These are phyloP conservation scores for Pilatotrama ljubarskyi DNA, from an alignment of 768 basidiomycete species.

Conservation along the genomic window DNA sequence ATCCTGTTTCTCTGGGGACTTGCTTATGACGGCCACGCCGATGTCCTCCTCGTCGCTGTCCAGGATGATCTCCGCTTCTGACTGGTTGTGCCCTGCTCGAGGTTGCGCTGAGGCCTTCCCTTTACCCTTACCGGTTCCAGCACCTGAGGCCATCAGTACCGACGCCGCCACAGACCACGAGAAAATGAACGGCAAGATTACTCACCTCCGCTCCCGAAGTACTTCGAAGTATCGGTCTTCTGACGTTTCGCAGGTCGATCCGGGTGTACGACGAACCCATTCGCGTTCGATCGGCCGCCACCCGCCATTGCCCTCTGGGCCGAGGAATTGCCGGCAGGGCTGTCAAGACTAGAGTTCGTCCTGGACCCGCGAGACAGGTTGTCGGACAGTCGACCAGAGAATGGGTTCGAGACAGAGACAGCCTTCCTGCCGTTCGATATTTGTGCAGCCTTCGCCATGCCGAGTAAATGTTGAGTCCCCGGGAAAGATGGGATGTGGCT, in stretches of 20 bases:
- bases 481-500: not conserved
- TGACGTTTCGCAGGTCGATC: not conserved
- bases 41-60: constrained; percentile 14
- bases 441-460: no score
- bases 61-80: not conserved
- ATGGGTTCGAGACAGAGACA: no score
- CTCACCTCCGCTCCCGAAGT: constrained; percentile 1
- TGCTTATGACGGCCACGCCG: not conserved
- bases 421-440: no score
- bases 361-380: not conserved
- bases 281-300: not conserved
- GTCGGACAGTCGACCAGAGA: not conserved
- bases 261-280: not conserved
- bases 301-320: not conserved
- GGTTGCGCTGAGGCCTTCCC: not conserved
- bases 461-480: no score
- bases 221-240: not conserved
- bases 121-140: not conserved
- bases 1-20: not conserved
- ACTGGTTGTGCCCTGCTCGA: not conserved
- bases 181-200: not conserved
- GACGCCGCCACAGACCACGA: not conserved
- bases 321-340: not conserved
- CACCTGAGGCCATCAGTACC: not conserved
- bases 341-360: no score